Evolutionary conservation across 495 filamentous ascomycete species (phyloP).

Genomic region (Penicillium bovifimosum): DNA sequence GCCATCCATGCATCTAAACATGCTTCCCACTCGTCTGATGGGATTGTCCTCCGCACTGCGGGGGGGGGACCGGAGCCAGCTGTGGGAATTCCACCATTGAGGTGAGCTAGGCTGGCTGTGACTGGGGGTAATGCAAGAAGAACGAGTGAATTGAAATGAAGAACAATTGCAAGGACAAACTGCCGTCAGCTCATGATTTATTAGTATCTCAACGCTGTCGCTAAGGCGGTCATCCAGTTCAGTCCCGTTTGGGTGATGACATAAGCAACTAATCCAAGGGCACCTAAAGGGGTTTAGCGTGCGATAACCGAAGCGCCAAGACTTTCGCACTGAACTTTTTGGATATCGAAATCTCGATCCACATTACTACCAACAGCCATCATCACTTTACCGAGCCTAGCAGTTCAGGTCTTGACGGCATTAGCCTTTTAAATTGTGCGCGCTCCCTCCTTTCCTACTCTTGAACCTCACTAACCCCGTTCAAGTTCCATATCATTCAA

Average conservation of each 20-base stretch:
- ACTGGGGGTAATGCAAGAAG: not conserved
- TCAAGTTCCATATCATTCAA: constrained; percentile 38
- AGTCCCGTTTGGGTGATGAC: constrained; percentile 14
- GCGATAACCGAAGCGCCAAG: constrained; percentile 44
- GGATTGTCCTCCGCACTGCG: constrained; percentile 58
- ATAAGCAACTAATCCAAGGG: constrained; percentile 15
- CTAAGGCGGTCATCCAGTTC: not conserved
- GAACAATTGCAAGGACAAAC: constrained; percentile 4
- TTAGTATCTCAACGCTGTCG: not conserved
- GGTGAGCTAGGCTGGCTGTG: not conserved
- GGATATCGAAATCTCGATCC: constrained; percentile 21
- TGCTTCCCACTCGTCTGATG: constrained; percentile 67
- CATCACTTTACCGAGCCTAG: constrained; percentile 79
- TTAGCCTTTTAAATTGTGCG: constrained; percentile 22
- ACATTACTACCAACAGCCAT: constrained; percentile 44
- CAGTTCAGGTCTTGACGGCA: constrained; percentile 58
- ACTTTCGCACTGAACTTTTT: constrained; percentile 33
- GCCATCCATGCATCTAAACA: constrained; percentile 74
- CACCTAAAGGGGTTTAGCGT: constrained; percentile 27
- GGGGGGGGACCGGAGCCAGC: constrained; percentile 70
- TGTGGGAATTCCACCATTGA: constrained; percentile 53
- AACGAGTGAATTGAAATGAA: not conserved
- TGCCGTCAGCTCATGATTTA: not conserved
- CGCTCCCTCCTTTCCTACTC: not conserved
- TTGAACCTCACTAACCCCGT: constrained; percentile 4